phyloP scores from a whole-genome alignment of 768 basidiomycete genomes.

The Boletellus ananiceps region DNA sequence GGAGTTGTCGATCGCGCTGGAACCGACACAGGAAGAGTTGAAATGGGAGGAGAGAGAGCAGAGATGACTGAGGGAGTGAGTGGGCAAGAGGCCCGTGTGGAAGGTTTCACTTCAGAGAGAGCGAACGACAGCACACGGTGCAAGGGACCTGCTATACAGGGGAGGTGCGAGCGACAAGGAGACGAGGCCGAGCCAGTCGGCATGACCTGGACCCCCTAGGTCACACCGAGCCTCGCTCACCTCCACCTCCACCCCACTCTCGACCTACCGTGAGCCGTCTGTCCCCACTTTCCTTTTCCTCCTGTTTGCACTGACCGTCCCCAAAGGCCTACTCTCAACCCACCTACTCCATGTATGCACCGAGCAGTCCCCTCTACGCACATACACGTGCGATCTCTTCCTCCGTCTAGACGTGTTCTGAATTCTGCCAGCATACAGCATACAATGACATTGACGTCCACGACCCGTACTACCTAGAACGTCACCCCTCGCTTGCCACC shows the following conservation, averaged over 20 bases:
- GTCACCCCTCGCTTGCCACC: constrained; percentile 15
- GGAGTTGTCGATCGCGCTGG: too few species aligned
- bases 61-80: too few species aligned
- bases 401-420: not conserved
- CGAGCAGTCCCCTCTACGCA: constrained; percentile 39
- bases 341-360: constrained; percentile 45
- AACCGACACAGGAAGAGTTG: too few species aligned
- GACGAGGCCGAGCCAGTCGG: too few species aligned
- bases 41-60: too few species aligned
- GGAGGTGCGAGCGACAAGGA: too few species aligned
- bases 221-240: constrained; percentile 33
- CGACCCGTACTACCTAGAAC: constrained; percentile 46
- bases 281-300: constrained; percentile 8
- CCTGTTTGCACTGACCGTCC: constrained; percentile 4
- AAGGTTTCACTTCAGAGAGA: too few species aligned
- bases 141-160: too few species aligned
- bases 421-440: constrained; percentile 27
- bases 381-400: constrained; percentile 35
- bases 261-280: constrained; percentile 39
- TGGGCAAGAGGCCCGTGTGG: too few species aligned
- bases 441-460: constrained; percentile 51
- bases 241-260: constrained; percentile 31
- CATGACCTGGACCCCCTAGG: constrained; percentile 27
- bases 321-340: constrained; percentile 38
- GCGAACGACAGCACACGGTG: too few species aligned